These are phyloP conservation scores for Pestalotiopsis sp. DNA, from an alignment of 2,329 filamentous ascomycete species.

Conservation along the genomic window DNA sequence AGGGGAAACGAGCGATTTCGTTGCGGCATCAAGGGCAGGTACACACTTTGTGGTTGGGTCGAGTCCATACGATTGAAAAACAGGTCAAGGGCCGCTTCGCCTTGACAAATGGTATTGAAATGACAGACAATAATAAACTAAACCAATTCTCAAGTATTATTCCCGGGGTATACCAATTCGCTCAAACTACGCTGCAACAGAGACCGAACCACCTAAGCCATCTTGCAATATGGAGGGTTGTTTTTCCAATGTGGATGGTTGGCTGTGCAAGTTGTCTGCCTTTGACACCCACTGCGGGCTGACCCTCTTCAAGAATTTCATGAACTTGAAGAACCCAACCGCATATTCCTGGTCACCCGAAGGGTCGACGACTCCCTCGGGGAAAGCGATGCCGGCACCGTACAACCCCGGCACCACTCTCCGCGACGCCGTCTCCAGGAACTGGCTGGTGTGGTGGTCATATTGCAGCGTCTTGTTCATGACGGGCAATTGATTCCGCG, in stretches of 20 bases:
- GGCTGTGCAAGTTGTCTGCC: background rate
- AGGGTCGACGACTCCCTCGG: slow-evolving; percentile 62
- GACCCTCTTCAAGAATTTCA: slow-evolving; percentile 62
- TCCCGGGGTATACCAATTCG: background rate
- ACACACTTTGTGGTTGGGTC: background rate
- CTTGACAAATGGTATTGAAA: background rate
- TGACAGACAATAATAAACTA: background rate
- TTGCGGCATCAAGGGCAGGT: background rate
- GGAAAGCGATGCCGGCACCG: slow-evolving; percentile 67
- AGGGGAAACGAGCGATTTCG: background rate
- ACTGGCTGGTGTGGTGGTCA: slow-evolving; percentile 39
- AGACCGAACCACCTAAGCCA: background rate
- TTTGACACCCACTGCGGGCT: slow-evolving; percentile 48
- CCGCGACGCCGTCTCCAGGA: slow-evolving; percentile 27
- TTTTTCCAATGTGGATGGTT: background rate
- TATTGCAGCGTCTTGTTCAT: slow-evolving; percentile 31
- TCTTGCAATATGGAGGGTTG: background rate
- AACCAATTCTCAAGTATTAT: background rate
- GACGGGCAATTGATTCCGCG: slow-evolving; percentile 48
- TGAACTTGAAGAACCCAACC: slow-evolving; percentile 68
- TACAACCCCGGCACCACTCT: slow-evolving; percentile 53
- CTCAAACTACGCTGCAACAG: background rate
- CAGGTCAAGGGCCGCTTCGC: background rate
- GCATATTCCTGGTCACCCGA: slow-evolving; percentile 63
- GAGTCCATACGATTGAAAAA: background rate